Conservation (phyloP, 352 stramenopile genomes). For the Globisporangium sylvaticum region DNA sequence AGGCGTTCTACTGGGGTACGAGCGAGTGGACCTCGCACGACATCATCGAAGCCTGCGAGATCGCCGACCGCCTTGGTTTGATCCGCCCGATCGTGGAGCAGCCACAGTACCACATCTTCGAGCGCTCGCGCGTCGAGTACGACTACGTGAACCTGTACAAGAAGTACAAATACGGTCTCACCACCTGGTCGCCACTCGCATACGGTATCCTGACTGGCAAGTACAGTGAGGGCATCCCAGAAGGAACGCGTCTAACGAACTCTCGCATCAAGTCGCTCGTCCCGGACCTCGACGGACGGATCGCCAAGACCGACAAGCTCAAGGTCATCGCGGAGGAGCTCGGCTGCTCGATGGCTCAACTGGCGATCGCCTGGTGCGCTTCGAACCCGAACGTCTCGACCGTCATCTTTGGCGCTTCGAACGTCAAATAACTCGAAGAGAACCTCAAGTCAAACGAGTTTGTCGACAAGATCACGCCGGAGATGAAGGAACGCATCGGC, state of each 20-base stretch:
- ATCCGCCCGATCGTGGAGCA: slow-evolving; percentile 40
- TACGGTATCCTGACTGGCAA: slow-evolving; percentile 40
- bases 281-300: not conserved
- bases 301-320: slow-evolving; percentile 16
- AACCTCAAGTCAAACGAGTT: slow-evolving; percentile 21
- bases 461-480: not conserved
- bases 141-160: not conserved
- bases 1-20: slow-evolving; percentile 42
- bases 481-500: not conserved
- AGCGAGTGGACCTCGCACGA: slow-evolving; percentile 43
- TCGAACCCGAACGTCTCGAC: slow-evolving; percentile 19
- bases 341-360: slow-evolving; percentile 24
- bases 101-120: slow-evolving; percentile 48
- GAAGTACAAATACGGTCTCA: slow-evolving; percentile 36
- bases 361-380: slow-evolving; percentile 27
- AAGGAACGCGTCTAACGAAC: slow-evolving; percentile 18
- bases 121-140: slow-evolving; percentile 24
- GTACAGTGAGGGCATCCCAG: slow-evolving; percentile 27
- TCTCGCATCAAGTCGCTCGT: not conserved
- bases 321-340: slow-evolving; percentile 27
- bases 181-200: slow-evolving; percentile 36
- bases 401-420: slow-evolving; percentile 37
- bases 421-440: slow-evolving; percentile 34
- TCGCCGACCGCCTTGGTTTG: slow-evolving; percentile 36
- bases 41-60: slow-evolving; percentile 39